phyloP scores from a whole-genome alignment of 2,329 filamentous ascomycete genomes.

The Scolecobasidium constrictum region DNA sequence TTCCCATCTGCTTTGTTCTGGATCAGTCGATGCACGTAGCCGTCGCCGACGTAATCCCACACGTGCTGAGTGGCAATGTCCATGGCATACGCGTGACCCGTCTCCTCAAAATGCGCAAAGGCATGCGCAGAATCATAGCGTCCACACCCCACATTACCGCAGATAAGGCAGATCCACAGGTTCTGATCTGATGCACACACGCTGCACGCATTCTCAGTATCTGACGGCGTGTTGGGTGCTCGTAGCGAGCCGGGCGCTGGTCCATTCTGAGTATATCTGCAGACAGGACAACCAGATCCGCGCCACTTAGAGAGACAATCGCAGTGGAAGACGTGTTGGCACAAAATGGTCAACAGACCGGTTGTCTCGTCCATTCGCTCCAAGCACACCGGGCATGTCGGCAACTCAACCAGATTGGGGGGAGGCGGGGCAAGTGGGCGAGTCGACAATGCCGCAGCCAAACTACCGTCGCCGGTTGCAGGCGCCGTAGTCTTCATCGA shows the following conservation, averaged over 20 bases:
- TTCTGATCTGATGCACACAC: conserved; percentile 73
- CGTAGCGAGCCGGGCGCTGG: conserved; percentile 19
- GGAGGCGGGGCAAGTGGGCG: conserved; percentile 65
- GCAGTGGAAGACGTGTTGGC: conserved; percentile 96
- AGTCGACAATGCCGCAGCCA: conserved; percentile 38
- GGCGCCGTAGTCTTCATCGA: conserved; percentile 14
- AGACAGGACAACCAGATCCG: conserved; percentile 87
- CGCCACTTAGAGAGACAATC: conserved; percentile 95
- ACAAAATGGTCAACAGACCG: conserved; percentile 87
- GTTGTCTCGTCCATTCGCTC: conserved; percentile 98
- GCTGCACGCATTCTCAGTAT: conserved; percentile 61
- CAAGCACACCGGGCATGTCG: conserved; percentile 90
- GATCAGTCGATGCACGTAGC: conserved; percentile 91
- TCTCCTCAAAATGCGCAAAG: conserved; percentile 86
- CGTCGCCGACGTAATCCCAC: conserved; percentile 94
- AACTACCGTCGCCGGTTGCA: conserved; percentile 23
- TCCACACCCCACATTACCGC: conserved; percentile 84
- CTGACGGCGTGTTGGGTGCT: conserved; percentile 29
- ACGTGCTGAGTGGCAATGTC: conserved; percentile 90
- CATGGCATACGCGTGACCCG: conserved; percentile 81
- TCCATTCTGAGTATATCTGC: conserved; percentile 70
- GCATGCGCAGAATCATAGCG: conserved; percentile 90
- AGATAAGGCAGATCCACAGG: conserved; percentile 92
- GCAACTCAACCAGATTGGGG: conserved; percentile 77
- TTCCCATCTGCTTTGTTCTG: conserved; percentile 90